Percentiles rank a stretch among this genome's conserved stretches.
These are phyloP conservation scores for Hirsutella minnesotensis DNA, from an alignment of 2,329 filamentous ascomycete genomes.

Conservation along the genomic window DNA sequence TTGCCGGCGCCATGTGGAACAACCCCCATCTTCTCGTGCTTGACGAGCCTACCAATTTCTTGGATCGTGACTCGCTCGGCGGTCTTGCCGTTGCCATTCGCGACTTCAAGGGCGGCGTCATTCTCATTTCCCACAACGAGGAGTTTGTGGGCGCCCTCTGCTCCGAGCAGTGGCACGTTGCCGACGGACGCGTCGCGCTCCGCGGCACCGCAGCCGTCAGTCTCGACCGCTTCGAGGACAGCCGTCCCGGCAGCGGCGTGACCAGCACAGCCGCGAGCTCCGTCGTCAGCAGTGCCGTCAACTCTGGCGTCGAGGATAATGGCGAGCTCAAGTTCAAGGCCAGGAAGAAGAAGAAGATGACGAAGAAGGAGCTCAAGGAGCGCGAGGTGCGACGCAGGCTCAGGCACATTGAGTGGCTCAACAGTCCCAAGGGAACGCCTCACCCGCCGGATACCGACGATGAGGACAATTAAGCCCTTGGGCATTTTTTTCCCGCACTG, in stretches of 20 bases:
- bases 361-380: slow-evolving; percentile 92
- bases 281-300: slow-evolving; percentile 46
- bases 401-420: slow-evolving; percentile 77
- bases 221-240: slow-evolving; percentile 80
- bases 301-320: slow-evolving; percentile 59
- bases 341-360: slow-evolving; percentile 97
- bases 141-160: slow-evolving; percentile 95
- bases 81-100: slow-evolving; percentile 95
- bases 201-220: slow-evolving; percentile 65
- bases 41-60: slow-evolving; percentile 98
- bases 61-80: slow-evolving; percentile 94
- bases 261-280: slow-evolving; percentile 46
- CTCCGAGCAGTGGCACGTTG: slow-evolving; percentile 92
- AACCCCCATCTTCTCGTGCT: slow-evolving; percentile 95
- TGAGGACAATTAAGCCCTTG: slow-evolving; percentile 36
- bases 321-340: slow-evolving; percentile 75
- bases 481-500: background rate
- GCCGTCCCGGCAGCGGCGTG: slow-evolving; percentile 46
- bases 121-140: slow-evolving; percentile 99
- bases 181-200: slow-evolving; percentile 74
- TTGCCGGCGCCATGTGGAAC: slow-evolving; percentile 96
- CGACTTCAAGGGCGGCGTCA: slow-evolving; percentile 95
- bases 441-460: slow-evolving; percentile 69
- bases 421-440: slow-evolving; percentile 74
- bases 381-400: slow-evolving; percentile 75